A percentile compares a stretch with the other conserved stretches of the same genome.
These are phyloP conservation scores for Phyllostachys edulis DNA, from an alignment of 176 grass and related monocot genomes.

Conservation along the genomic window DNA sequence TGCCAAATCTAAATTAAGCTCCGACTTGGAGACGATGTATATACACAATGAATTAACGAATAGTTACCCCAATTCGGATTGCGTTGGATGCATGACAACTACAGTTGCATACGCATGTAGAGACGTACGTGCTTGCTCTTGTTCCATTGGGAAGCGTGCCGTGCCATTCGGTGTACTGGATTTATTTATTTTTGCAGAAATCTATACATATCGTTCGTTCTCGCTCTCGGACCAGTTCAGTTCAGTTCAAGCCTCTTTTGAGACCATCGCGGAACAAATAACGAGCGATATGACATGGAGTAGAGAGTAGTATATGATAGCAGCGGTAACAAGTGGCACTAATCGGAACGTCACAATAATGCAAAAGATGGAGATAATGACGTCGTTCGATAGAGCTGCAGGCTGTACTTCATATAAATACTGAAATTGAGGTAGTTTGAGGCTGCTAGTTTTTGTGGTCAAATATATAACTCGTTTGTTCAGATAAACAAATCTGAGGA, in stretches of 20 bases:
- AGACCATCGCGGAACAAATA: background rate
- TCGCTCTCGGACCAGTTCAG: background rate
- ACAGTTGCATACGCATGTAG: background rate
- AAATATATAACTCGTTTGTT: no score
- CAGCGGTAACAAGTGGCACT: background rate
- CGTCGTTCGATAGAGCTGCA: background rate
- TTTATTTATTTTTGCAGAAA: background rate
- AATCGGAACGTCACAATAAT: background rate
- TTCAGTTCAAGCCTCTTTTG: conserved; percentile 5
- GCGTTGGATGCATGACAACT: background rate
- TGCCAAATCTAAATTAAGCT: no score
- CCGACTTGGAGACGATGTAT: no score
- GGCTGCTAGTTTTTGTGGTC: no score
- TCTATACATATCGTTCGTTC: background rate
- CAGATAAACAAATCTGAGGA: no score
- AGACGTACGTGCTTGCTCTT: background rate
- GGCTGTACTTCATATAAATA: no score
- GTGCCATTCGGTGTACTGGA: conserved; percentile 6
- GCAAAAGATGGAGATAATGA: conserved; percentile 26
- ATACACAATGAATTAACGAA: no score
- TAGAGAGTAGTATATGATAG: no score
- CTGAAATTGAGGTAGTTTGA: no score
- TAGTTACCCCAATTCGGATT: no score
- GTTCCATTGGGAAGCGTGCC: background rate
- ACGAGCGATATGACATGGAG: background rate